Percentiles rank a stretch among this genome's conserved stretches.
Evolutionary conservation across 352 stramenopile species (phyloP).

Genomic region (Phytophthora europaea): DNA sequence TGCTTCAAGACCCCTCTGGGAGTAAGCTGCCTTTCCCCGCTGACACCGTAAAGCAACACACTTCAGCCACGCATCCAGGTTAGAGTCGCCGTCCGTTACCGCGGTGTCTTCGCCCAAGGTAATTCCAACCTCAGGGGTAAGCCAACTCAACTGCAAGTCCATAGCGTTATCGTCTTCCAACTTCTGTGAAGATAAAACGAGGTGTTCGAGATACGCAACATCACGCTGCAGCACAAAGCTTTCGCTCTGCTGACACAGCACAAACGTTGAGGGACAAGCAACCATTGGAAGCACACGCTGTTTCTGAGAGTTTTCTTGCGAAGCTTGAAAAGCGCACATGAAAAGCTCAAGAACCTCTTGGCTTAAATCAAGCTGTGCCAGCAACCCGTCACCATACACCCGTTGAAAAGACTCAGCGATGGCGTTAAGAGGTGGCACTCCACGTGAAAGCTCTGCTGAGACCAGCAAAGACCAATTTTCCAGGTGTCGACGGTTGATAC

Average conservation of each 20-base stretch:
- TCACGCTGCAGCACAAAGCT: slow-evolving; percentile 66
- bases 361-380: slow-evolving; percentile 55
- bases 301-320: slow-evolving; percentile 20
- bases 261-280: slow-evolving; percentile 54
- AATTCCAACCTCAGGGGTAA: slow-evolving; percentile 30
- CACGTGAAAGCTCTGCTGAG: slow-evolving; percentile 71
- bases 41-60: slow-evolving; percentile 42
- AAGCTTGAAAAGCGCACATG: slow-evolving; percentile 41
- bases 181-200: slow-evolving; percentile 45
- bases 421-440: slow-evolving; percentile 49
- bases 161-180: slow-evolving; percentile 12
- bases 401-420: slow-evolving; percentile 69
- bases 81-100: not conserved
- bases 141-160: slow-evolving; percentile 46
- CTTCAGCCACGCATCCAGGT: slow-evolving; percentile 41
- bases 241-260: slow-evolving; percentile 70
- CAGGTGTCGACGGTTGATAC: slow-evolving; percentile 78
- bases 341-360: slow-evolving; percentile 49
- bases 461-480: slow-evolving; percentile 83
- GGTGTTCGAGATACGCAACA: slow-evolving; percentile 69
- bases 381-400: slow-evolving; percentile 68
- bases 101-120: not conserved
- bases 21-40: slow-evolving; percentile 27
- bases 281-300: slow-evolving; percentile 52
- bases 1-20: slow-evolving; percentile 47